Base-by-base conservation (phyloP, 2,329 filamentous ascomycete species). In the Albifimbria verrucaria region DNA sequence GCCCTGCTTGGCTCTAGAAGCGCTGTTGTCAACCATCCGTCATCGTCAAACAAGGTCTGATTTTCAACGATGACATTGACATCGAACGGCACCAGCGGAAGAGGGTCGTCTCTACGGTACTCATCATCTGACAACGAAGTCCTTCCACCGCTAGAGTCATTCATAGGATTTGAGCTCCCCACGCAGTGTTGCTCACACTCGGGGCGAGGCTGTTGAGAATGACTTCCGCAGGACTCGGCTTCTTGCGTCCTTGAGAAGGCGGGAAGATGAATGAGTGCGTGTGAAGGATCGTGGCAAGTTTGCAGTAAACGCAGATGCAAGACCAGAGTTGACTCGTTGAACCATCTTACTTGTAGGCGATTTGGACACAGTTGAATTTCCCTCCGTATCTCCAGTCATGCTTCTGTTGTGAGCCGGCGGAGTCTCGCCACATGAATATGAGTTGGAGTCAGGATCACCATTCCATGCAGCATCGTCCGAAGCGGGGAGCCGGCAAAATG, bases 41-140 rank as follows among this genome's bases (percentile, higher is more conserved):
- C 85, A 50, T 88, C 85, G 57, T 88, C 86, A 59, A 88, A 88
- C 20, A 80, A 75, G n/a, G 78, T 77, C 57, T 85, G 82, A 56
- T 88, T 83, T 61, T 82, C 79, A 57, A 87, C 74, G 7, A 75
- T 72, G 7, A 86, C 72, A 1, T 75, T 72, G 5, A 83, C 77
- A 21, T 72, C 76, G 17, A 79, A 73, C 5, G 80, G 79, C 2
- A 83, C 72, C 55, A 80, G 65, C 9, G 76, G 70, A 4, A 77
- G 63, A 12, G 70, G 54, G 12, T 80, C 77, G 4, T 81, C 78
- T 48, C 71, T 69, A 17, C 72, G 71, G 20, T 66, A 67, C 7
- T 83, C 80, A 43, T 84, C 81, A 44, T 83, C 81, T 1, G 79
- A 81, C 15, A 80, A 61, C 1, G 80, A 82, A 4, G 76, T 80